Percentiles rank a stretch among this genome's conserved stretches.
phyloP scores from a whole-genome alignment of 2,329 filamentous ascomycete species.

The Phialophora verrucosa region DNA sequence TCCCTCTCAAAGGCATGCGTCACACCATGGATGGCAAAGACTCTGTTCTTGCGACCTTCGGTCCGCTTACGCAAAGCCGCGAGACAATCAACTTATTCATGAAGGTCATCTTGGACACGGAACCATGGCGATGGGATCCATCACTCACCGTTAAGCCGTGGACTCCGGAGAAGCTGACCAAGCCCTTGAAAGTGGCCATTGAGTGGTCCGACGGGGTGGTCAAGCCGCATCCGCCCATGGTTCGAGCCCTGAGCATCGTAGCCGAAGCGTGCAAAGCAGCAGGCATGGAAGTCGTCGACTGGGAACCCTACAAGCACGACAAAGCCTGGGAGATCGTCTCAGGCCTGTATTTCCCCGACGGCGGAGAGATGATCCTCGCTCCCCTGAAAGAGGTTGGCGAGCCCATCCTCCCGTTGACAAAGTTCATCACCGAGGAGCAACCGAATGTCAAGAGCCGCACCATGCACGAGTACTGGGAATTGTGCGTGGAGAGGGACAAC shows the following conservation, averaged over 20 bases:
- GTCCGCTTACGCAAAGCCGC: constrained; percentile 61
- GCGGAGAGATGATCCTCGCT: constrained; percentile 59
- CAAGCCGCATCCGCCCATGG: constrained; percentile 68
- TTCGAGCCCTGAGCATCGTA: constrained; percentile 54
- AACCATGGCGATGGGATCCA: constrained; percentile 62
- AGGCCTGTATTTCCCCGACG: constrained; percentile 65
- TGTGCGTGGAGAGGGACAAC: constrained; percentile 46
- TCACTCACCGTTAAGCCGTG: constrained; percentile 61
- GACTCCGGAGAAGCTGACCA: constrained; percentile 45
- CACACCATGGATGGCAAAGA: constrained; percentile 27
- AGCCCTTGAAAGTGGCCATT: constrained; percentile 62
- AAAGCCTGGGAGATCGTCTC: constrained; percentile 55
- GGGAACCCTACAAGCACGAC: constrained; percentile 58
- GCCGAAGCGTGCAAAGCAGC: constrained; percentile 52
- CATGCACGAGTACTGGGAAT: constrained; percentile 46
- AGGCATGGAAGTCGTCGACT: constrained; percentile 61
- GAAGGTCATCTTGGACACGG: constrained; percentile 48
- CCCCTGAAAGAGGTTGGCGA: constrained; percentile 62
- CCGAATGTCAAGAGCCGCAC: constrained; percentile 52
- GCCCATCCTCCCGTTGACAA: constrained; percentile 62
- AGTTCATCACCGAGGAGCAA: constrained; percentile 65
- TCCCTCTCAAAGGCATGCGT: constrained; percentile 43
- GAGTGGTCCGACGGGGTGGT: constrained; percentile 70
- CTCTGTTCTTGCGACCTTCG: constrained; percentile 56
- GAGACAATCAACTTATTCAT: constrained; percentile 55